Evolutionary conservation across 2,329 filamentous ascomycete species (phyloP).

Genomic region (Truncatella angustata): DNA sequence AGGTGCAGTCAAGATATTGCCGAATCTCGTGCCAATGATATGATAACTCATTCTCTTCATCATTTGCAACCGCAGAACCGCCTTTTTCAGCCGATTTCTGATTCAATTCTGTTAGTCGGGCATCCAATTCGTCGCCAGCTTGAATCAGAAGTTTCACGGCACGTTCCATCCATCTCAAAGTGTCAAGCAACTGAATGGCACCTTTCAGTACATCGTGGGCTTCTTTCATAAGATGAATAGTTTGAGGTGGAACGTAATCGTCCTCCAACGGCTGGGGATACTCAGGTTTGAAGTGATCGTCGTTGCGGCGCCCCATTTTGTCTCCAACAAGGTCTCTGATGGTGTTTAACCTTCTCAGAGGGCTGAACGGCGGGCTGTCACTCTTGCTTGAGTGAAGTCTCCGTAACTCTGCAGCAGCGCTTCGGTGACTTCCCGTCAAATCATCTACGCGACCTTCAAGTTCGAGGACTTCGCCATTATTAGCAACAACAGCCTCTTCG

Average conservation of each 20-base stretch:
- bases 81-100: conserved; percentile 13
- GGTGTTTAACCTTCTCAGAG: conserved; percentile 24
- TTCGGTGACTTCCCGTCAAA: conserved; percentile 34
- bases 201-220: conserved; percentile 45
- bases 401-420: conserved; percentile 23
- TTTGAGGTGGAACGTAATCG: conserved; percentile 39
- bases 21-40: conserved; percentile 45
- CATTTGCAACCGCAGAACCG: conserved; percentile 7
- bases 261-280: conserved; percentile 13
- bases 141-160: conserved; percentile 42
- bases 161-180: conserved; percentile 46
- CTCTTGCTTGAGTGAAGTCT: conserved; percentile 16
- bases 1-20: conserved; percentile 43
- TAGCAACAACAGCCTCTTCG: conserved; percentile 42
- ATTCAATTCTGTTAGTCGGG: conserved; percentile 23
- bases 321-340: conserved; percentile 24
- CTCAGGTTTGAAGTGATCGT: not conserved
- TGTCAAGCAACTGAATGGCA: conserved; percentile 44
- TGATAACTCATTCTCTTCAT: conserved; percentile 28
- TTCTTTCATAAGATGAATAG: conserved; percentile 46
- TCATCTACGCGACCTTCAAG: conserved; percentile 42
- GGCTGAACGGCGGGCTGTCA: conserved; percentile 16
- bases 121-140: conserved; percentile 41
- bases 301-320: conserved; percentile 16
- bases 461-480: conserved; percentile 38